Evolutionary conservation across 1,284 basidiomycete species (phyloP).

Genomic region (Neonothopanus nambi): DNA sequence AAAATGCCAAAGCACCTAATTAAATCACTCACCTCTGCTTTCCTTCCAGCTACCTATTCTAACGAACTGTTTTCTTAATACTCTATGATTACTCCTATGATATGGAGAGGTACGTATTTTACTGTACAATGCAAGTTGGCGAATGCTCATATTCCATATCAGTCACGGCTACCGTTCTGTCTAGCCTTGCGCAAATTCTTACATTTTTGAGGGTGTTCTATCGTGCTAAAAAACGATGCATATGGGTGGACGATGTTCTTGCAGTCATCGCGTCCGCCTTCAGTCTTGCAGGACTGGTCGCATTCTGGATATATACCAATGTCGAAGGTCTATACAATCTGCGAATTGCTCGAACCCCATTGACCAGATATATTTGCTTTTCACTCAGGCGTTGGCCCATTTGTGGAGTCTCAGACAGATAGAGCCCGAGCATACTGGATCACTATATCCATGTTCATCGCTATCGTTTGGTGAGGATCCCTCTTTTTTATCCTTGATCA

Average conservation of each 20-base stretch:
- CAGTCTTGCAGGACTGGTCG: conserved; percentile 9
- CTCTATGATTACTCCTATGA: background rate
- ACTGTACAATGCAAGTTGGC: background rate
- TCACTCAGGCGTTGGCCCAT: conserved; percentile 3
- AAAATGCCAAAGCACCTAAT: background rate
- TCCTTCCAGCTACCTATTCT: background rate
- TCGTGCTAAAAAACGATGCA: conserved; percentile 1
- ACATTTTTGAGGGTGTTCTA: conserved; percentile 11
- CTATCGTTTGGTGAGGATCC: conserved; percentile 13
- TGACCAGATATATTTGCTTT: background rate
- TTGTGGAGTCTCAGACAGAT: background rate
- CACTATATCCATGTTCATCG: conserved; percentile 5
- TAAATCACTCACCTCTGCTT: background rate
- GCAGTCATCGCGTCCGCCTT: conserved; percentile 6
- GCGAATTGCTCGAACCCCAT: background rate
- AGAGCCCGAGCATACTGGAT: conserved; percentile 14
- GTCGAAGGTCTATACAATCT: background rate
- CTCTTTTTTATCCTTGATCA: background rate
- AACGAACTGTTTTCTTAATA: background rate
- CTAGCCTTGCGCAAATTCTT: conserved; percentile 12
- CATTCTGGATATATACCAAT: conserved; percentile 14
- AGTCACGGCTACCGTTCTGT: conserved; percentile 14
- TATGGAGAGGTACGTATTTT: conserved; percentile 9
- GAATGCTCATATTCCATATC: background rate
- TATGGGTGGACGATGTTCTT: conserved; percentile 16